Base-by-base conservation (phyloP, 2,329 filamentous ascomycete genomes). In the Scopulariopsis brevicaulis region DNA sequence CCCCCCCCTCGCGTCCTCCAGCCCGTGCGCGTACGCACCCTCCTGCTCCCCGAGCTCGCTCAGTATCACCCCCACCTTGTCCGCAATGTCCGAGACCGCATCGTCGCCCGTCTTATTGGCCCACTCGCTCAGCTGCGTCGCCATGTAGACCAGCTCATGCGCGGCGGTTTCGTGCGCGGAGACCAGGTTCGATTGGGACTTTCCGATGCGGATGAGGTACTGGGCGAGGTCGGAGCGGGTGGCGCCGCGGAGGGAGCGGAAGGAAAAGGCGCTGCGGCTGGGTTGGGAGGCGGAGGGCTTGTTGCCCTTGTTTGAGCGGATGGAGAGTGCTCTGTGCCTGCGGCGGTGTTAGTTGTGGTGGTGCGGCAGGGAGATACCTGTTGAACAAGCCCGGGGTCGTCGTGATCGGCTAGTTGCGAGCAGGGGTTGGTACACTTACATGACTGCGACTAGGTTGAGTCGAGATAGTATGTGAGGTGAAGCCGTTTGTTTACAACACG, bases 11-110 rank as follows among this genome's bases (percentile, higher is more conserved):
- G 88, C 90, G 62, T 96, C 91, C 70, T 99, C 94, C 58, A 99
- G 72, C 54, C 86, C 85, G 71, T 93, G 87, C 4, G 92, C 90
- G 71, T 92, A 97, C 53, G 79, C 69, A 64, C 96, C 92, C 71
- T 99, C 94, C 72, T 96, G 91, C 73, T 96, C 91, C 56, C 91
- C 94, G 61, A 99, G 84, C 77, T 97, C 94, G 24, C 89, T 87
- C 60, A 99, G 77, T 65, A 99, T 77, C 46, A 97, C 93, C 56
- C 91, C 94, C 56, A 99, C 80, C 79, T 99, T 99, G 79, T 97
- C 94, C 60, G 89, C 91, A 64, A 99, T 82, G 69, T 97, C 94
- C 56, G 84, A 90, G 66, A 97, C 79, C 56, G 85, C 84, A 61
- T 96, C 90, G 67, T 99, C 94, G 57, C 84, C 82, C 1, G 92